A percentile compares a stretch with the other conserved stretches of the same genome.
Conservation (phyloP, 768 basidiomycete genomes). For the Scleroderma bovista region DNA sequence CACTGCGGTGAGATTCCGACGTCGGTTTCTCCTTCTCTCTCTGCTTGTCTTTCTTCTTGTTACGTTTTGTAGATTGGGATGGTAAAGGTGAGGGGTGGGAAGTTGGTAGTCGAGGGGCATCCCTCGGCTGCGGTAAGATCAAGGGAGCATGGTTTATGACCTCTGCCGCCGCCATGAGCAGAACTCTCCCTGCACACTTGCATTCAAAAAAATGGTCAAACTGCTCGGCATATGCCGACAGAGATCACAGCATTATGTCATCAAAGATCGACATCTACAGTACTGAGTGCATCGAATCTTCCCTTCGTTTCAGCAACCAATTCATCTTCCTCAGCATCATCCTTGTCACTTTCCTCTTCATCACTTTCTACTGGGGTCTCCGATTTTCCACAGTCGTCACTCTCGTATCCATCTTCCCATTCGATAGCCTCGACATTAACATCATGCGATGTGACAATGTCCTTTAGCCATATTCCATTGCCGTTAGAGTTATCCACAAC, state of each 20-base stretch:
- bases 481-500: slow-evolving; percentile 19
- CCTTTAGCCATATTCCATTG: slow-evolving; percentile 56
- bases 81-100: slow-evolving; percentile 12
- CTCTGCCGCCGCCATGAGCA: slow-evolving; percentile 12
- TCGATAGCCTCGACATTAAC: slow-evolving; percentile 26
- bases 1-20: slow-evolving; percentile 10
- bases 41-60: slow-evolving; percentile 35
- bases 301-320: too few relatives aligned
- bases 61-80: slow-evolving; percentile 18
- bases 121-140: slow-evolving; percentile 32
- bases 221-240: slow-evolving; percentile 6
- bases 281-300: too few relatives aligned
- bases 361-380: too few relatives aligned
- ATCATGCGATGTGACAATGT: slow-evolving; percentile 14
- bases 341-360: too few relatives aligned
- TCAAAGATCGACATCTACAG: too few relatives aligned
- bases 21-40: slow-evolving; percentile 47
- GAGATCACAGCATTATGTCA: background rate
- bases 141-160: slow-evolving; percentile 12
- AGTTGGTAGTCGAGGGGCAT: slow-evolving; percentile 29
- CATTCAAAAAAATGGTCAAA: slow-evolving; percentile 5
- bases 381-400: too few relatives aligned
- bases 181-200: background rate
- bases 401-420: slow-evolving; percentile 4
- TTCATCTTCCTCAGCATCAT: too few relatives aligned